A percentile compares a stretch with the other conserved stretches of the same genome.
Evolutionary conservation across 495 filamentous ascomycete genomes (phyloP).

Genomic region (Xylaria palmicola): DNA sequence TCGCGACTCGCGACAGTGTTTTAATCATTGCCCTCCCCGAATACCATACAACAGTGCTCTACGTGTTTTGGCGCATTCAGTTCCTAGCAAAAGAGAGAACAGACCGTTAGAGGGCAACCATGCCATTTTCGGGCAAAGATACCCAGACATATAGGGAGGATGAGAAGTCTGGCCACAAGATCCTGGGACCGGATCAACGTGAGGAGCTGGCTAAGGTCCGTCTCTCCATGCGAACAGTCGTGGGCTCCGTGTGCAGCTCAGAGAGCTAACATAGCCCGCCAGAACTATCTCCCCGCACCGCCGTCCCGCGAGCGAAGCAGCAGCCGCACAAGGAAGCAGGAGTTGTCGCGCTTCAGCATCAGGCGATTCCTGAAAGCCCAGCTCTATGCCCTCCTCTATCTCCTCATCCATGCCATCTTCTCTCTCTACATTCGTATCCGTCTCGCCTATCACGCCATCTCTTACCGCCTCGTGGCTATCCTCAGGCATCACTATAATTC

Average conservation of each 20-base stretch:
- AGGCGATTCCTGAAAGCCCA: conserved; percentile 66
- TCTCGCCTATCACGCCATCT: conserved; percentile 71
- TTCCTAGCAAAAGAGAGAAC: not conserved
- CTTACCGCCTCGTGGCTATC: conserved; percentile 72
- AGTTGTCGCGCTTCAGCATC: conserved; percentile 51
- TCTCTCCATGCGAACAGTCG: not conserved
- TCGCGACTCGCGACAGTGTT: not conserved
- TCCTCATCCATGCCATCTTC: conserved; percentile 76
- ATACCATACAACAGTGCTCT: not conserved
- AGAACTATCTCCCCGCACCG: conserved; percentile 71
- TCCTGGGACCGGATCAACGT: conserved; percentile 64
- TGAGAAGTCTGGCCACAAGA: conserved; percentile 54
- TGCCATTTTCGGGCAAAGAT: conserved; percentile 56
- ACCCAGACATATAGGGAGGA: conserved; percentile 63
- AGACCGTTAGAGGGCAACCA: conserved; percentile 26
- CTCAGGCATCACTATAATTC: conserved; percentile 91
- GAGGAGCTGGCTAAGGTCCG: conserved; percentile 63
- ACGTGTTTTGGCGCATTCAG: not conserved
- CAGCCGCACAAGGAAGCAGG: conserved; percentile 26
- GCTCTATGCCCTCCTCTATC: conserved; percentile 67
- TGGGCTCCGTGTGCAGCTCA: conserved; percentile 9
- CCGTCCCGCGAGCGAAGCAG: conserved; percentile 36
- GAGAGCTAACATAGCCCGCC: conserved; percentile 19
- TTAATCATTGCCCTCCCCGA: not conserved
- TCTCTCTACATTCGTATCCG: conserved; percentile 80